phyloP scores from a whole-genome alignment of 768 basidiomycete species.

The Pleurotus platypus region DNA sequence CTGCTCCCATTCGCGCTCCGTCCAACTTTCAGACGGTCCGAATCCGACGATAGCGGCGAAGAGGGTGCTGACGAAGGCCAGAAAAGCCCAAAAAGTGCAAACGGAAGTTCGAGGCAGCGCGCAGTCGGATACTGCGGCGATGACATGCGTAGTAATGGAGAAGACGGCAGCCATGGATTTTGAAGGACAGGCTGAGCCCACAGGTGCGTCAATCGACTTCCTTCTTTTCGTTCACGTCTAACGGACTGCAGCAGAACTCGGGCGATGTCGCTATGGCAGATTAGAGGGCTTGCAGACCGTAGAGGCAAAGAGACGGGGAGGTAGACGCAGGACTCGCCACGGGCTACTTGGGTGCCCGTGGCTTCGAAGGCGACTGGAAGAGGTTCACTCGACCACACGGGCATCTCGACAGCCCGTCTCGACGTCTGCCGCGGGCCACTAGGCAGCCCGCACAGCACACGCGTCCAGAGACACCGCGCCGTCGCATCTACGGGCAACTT shows the following conservation, averaged over 20 bases:
- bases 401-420: too few relatives aligned
- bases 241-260: background rate
- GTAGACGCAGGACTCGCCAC: too few relatives aligned
- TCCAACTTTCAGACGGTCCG: too few relatives aligned
- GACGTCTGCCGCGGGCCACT: too few relatives aligned
- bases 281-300: background rate
- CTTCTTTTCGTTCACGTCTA: background rate
- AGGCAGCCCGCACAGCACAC: too few relatives aligned
- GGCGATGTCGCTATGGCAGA: background rate
- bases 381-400: too few relatives aligned
- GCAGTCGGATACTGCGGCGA: slow-evolving; percentile 10
- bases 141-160: slow-evolving; percentile 21
- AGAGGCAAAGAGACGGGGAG: too few relatives aligned
- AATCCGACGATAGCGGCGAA: slow-evolving; percentile 37
- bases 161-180: slow-evolving; percentile 28
- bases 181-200: slow-evolving; percentile 20
- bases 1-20: too few relatives aligned
- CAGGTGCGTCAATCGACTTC: background rate
- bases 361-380: too few relatives aligned
- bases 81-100: slow-evolving; percentile 37
- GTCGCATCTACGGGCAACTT: too few relatives aligned
- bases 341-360: too few relatives aligned
- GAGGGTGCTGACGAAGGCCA: slow-evolving; percentile 46
- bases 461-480: too few relatives aligned
- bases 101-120: slow-evolving; percentile 13